These are phyloP conservation scores for Miamiensis avidus DNA, from an alignment of 169 alveolate species.

Conservation along the genomic window DNA sequence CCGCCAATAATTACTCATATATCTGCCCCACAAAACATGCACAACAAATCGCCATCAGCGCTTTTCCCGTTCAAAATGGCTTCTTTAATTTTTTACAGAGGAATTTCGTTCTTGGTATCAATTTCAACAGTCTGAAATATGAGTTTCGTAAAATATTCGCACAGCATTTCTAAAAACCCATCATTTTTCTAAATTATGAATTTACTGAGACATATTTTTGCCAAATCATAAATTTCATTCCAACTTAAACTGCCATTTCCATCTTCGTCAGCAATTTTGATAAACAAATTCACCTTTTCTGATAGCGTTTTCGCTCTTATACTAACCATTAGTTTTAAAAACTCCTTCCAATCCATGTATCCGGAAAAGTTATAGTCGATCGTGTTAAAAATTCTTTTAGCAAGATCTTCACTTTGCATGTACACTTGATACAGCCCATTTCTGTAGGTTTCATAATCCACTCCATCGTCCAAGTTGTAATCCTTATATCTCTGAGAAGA, in stretches of 20 bases:
- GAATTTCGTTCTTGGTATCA: slow-evolving; percentile 29
- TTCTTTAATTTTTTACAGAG: slow-evolving; percentile 27
- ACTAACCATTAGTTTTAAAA: slow-evolving; percentile 45
- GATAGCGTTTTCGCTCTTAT: slow-evolving; percentile 48
- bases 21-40: slow-evolving; percentile 57
- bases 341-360: slow-evolving; percentile 49
- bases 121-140: slow-evolving; percentile 36
- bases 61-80: slow-evolving; percentile 26
- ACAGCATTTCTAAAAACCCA: slow-evolving; percentile 12
- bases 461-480: slow-evolving; percentile 41
- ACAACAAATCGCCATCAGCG: slow-evolving; percentile 48
- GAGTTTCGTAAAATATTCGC: slow-evolving; percentile 41
- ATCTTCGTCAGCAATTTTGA: slow-evolving; percentile 45
- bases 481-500: slow-evolving; percentile 9
- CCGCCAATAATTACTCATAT: too few species aligned
- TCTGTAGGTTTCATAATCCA: slow-evolving; percentile 44
- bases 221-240: slow-evolving; percentile 33
- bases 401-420: slow-evolving; percentile 41
- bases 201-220: slow-evolving; percentile 18
- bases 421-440: slow-evolving; percentile 35
- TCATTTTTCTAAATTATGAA: slow-evolving; percentile 10
- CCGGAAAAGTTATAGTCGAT: slow-evolving; percentile 34
- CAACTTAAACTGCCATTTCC: slow-evolving; percentile 37
- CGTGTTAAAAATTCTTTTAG: slow-evolving; percentile 36
- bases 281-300: slow-evolving; percentile 40